These are phyloP conservation scores for Plasmodium chabaudi DNA, from an alignment of 169 alveolate genomes.

Conservation along the genomic window DNA sequence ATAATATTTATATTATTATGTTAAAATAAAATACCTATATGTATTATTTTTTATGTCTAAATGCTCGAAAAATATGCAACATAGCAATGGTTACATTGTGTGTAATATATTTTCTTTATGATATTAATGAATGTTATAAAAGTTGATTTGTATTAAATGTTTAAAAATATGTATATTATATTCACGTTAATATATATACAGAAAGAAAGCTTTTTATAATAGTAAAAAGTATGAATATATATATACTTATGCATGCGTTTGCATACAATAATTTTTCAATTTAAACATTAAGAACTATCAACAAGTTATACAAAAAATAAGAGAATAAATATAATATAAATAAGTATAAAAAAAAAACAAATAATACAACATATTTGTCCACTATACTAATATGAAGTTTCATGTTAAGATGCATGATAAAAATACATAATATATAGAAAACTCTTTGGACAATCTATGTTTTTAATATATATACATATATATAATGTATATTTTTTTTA, in stretches of 20 bases:
- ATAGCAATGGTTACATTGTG: too few species aligned
- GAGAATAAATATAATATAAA: neutral
- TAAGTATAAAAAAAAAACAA: neutral
- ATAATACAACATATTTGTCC: conserved; percentile 5
- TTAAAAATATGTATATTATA: too few species aligned
- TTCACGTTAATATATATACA: too few species aligned
- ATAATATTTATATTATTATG: too few species aligned
- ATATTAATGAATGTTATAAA: too few species aligned
- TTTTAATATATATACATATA: neutral
- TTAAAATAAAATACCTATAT: too few species aligned
- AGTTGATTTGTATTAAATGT: too few species aligned
- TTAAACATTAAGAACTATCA: conserved; percentile 8
- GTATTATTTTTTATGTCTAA: too few species aligned
- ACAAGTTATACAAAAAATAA: conserved; percentile 21
- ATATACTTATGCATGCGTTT: neutral
- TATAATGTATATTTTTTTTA: conserved; percentile 9
- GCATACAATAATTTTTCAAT: conserved; percentile 15
- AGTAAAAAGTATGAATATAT: neutral
- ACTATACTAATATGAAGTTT: neutral
- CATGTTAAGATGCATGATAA: neutral
- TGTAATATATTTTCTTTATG: too few species aligned
- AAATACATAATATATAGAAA: neutral
- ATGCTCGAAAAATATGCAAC: too few species aligned
- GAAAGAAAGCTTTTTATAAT: too few species aligned
- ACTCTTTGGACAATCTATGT: neutral